A percentile compares a stretch with the other conserved stretches of the same genome.
phyloP scores from a whole-genome alignment of 2,329 filamentous ascomycete genomes.

The Botrytis paeoniae region DNA sequence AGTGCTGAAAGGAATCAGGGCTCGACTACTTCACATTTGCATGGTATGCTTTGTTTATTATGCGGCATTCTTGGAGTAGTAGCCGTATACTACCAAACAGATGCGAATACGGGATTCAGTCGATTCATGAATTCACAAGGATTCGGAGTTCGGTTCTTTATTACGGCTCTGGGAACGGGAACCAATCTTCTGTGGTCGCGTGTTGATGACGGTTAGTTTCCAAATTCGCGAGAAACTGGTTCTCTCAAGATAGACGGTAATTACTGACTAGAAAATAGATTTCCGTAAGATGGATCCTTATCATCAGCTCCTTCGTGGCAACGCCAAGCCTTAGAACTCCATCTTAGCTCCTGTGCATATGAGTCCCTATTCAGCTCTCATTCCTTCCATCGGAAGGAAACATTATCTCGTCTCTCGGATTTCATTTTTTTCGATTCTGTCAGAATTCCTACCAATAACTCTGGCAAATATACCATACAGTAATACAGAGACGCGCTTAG shows the following conservation, averaged over 20 bases:
- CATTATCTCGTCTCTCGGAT: constrained; percentile 30
- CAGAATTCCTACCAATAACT: neutral
- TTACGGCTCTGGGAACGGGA: constrained; percentile 41
- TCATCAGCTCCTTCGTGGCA: constrained; percentile 39
- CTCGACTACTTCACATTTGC: neutral
- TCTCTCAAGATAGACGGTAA: constrained; percentile 27
- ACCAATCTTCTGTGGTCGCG: constrained; percentile 44
- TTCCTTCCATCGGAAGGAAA: constrained; percentile 38
- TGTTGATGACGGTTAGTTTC: constrained; percentile 41
- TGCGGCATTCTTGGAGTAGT: neutral
- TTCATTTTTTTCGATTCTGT: constrained; percentile 6
- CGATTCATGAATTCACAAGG: constrained; percentile 42
- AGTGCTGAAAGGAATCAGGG: neutral
- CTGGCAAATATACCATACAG: constrained; percentile 3
- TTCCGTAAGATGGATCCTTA: constrained; percentile 36
- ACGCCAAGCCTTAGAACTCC: constrained; percentile 39
- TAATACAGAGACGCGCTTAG: neutral
- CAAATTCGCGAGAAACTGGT: neutral
- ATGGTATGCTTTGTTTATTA: neutral
- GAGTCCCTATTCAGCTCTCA: constrained; percentile 47
- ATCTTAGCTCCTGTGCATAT: constrained; percentile 44
- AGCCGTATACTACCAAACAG: neutral
- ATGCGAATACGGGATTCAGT: constrained; percentile 40
- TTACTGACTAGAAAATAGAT: neutral
- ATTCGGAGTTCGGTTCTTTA: constrained; percentile 44